Evolutionary conservation across 129 eudicot genomes (phyloP), one percentile per base, ranked within the genome.

Genomic region (Helichrysum umbraculigerum): DNA sequence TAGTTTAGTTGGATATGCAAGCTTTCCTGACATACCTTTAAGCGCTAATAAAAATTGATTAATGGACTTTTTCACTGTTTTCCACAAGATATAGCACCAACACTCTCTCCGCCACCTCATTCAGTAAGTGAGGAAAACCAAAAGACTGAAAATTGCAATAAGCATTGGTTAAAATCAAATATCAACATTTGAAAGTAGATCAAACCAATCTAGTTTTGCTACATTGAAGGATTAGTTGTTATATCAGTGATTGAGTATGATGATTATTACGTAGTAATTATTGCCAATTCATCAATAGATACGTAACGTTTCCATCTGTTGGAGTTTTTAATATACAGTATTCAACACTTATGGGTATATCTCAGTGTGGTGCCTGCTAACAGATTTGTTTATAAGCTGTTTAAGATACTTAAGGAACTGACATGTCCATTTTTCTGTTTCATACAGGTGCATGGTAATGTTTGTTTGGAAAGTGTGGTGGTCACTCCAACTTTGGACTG

Each of bases 401-500:
- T 19, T 32, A 64, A 75, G 79, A 75, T 76, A 73, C 80, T 66
- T 54, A 0, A 54, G 63, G 74, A 70, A 47, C n/a, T 39, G 41
- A 61, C 64, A 9, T 76, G 37, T 54, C 37, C 17, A 30, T 19
- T 51, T 52, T 66, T 68, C 10, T 69, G 64, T 73, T 44, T 50
- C 67, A 56, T 81, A 69, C 84, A 94, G 98, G 93, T 94, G 50
- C 98, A 94, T 81, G 97, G 90, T 78, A 94, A 94, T 86, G 97
- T 94, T 83, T 94, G 98, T 77, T 70, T 94, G 90, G 93, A 90
- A 79, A 94, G 97, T 84, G 97, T 94, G 74, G 98, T 94, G 69
- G 98, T 94, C 66, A 94, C 98, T 64, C 93, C 86, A 85, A 87
- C 98, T 58, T 78, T 94, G 84, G 98, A 91, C 83, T 94, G 98